Evolutionary conservation across 2,329 filamentous ascomycete genomes (phyloP), one percentile per base, ranked within the genome.

Genomic region (Penicillium sp.): DNA sequence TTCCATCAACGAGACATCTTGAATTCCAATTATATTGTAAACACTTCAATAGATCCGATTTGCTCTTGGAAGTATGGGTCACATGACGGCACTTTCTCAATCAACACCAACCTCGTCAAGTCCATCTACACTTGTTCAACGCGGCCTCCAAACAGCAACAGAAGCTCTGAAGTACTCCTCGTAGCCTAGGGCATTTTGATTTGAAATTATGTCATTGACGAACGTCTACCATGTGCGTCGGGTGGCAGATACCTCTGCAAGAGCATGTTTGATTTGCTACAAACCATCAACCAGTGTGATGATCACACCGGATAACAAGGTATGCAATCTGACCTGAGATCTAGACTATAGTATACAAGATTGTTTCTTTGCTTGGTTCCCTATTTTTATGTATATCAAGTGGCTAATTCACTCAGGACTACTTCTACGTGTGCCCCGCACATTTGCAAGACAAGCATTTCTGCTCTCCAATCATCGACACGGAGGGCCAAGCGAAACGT

Each of bases 241-340:
- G 64, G 93, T 97, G 35, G 92, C 92, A 13, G 91, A 96, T 31
- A 83, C 85, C n/a, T 83, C 88, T 1, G 83, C 90, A 13, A 96
- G 90, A 75, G 81, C 90, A 48, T 99, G 94, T 75, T 89, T 91
- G 74, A 85, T 97, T 61, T 97, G 94, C 81, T 95, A 88, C 79
- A 96, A 94, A 75, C 89, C 89, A 9, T 91, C 88, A 57, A 85
- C 87, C 7, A 95, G 88, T 62, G 93, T 97, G 18, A 80, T 99
- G 53, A 90, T 96, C 64, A 95, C 92, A 9, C 85, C 89, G 0
- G 92, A 95, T 67, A 92, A 90, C 68, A 94, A 93, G 85, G 92
- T 94, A 65, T 49, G 52, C 5, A n/a, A 48, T 16, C 7, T 44
- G 6, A 9, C 24, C 10, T 20, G 5, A 2, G 3, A 20, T 35